Percentiles rank a stretch among this genome's conserved stretches.
These are phyloP conservation scores for Carnegiea gigantea DNA, from an alignment of 179 eudicot species.

Conservation along the genomic window DNA sequence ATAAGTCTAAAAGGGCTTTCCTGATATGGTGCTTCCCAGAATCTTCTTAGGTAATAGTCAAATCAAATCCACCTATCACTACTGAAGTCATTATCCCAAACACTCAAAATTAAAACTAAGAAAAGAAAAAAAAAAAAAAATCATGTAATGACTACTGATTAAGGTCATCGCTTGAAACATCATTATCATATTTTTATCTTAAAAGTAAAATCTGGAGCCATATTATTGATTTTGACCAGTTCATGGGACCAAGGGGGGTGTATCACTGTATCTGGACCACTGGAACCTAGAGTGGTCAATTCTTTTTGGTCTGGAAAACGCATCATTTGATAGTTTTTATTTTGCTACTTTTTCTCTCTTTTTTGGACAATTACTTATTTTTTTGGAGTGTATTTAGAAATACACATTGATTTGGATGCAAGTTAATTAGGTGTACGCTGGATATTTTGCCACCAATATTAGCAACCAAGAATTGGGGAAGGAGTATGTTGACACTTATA, in stretches of 20 bases:
- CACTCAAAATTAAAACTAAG: too few species aligned
- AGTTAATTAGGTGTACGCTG: too few species aligned
- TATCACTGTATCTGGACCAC: slow-evolving; percentile 13
- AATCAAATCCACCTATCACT: background rate
- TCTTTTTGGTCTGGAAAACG: background rate
- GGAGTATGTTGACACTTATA: too few species aligned
- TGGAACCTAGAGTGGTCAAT: background rate
- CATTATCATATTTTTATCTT: background rate
- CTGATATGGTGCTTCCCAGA: background rate
- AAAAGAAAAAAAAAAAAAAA: too few species aligned
- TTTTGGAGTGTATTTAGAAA: background rate
- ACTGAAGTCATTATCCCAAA: background rate
- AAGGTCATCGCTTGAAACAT: too few species aligned
- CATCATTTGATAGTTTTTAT: background rate
- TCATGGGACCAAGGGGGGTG: slow-evolving; percentile 11
- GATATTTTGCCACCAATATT: too few species aligned
- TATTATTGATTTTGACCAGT: background rate
- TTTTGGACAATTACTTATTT: background rate
- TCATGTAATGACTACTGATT: too few species aligned
- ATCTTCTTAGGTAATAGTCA: slow-evolving; percentile 1
- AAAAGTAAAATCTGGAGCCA: background rate
- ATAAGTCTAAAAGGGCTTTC: slow-evolving; percentile 11
- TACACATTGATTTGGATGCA: too few species aligned
- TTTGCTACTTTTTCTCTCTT: background rate
- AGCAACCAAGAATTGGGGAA: too few species aligned